Evolutionary conservation across 2,329 filamentous ascomycete genomes (phyloP).

Genomic region (Aspergillus carbonarius): DNA sequence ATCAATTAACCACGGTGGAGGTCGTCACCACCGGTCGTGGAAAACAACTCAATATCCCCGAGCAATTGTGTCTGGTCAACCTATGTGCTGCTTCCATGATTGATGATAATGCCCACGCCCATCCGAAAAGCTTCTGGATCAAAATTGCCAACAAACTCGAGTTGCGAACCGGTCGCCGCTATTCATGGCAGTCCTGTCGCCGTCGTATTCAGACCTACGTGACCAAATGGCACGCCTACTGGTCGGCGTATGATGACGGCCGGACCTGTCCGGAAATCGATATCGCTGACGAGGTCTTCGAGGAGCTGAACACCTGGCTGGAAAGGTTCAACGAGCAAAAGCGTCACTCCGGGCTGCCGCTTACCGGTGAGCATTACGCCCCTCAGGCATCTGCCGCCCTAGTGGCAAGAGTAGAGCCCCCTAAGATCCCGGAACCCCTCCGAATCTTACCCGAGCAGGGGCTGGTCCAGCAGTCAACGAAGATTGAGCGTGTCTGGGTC

Average conservation of each 20-base stretch:
- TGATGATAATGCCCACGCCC: conserved; percentile 12
- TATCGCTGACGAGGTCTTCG: conserved; percentile 7
- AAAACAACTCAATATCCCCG: conserved; percentile 9
- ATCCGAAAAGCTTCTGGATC: conserved; percentile 25
- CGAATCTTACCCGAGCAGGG: conserved; percentile 1
- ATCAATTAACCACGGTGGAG: conserved; percentile 3
- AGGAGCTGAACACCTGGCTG: conserved; percentile 17
- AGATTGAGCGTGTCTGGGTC: conserved; percentile 9
- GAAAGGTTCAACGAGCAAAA: background rate
- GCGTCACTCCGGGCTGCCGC: background rate
- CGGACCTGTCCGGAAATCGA: background rate
- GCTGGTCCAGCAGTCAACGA: conserved; percentile 6
- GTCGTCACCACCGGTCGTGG: conserved; percentile 7
- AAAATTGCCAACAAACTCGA: conserved; percentile 17
- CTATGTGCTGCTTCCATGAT: conserved; percentile 19
- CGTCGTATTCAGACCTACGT: conserved; percentile 23
- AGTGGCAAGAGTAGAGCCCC: background rate
- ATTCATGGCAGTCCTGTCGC: conserved; percentile 31
- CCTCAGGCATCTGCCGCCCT: background rate
- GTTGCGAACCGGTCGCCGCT: conserved; percentile 20
- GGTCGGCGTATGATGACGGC: conserved; percentile 8
- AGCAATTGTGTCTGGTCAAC: conserved; percentile 19
- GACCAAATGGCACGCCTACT: conserved; percentile 13
- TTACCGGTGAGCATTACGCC: background rate
- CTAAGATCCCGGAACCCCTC: background rate